Base-by-base conservation (phyloP, 2,329 filamentous ascomycete genomes). In the Zasmidium angulare region DNA sequence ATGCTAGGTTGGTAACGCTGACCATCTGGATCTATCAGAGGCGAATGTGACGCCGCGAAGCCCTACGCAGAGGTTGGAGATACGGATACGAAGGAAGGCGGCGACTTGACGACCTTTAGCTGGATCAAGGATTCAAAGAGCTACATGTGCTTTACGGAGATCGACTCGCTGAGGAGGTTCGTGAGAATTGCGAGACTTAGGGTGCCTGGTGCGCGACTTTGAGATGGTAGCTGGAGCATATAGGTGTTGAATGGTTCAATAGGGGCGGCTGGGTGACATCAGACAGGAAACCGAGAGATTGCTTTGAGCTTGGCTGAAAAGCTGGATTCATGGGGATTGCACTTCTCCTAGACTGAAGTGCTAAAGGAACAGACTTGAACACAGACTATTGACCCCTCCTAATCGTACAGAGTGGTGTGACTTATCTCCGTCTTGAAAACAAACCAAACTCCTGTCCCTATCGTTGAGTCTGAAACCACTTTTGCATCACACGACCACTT, bases 111-210 rank as follows among this genome's bases (percentile, higher is more conserved):
- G 23, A 49, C 29, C 7, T 58, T 65, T 11, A 20, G 53, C 21
- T 71, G 68, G 68, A 67, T 68, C 43, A 58, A 19, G 29, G 47
- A 67, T 14, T 59, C 52, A 23, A 59, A 63, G 23, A 71, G 68
- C 46, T 71, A 71, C 43, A 67, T 66, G 7, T 71, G 69, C 50
- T 63, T 69, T 50, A 60, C 58, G 40, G 63, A 66, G 55, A 40
- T 64, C 9, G 21, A 9, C 49, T 52, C 59, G 26, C 40, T 63
- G 20, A 55, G 52, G 49, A 61, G 60, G 20, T 64, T 65, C 31
- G 64, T 66, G 12, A 58, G 55, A 20, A 54, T 63, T 29, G 55
- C 17, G 26, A 53, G 31, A 17, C 19, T 50, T 21, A 49, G 24
- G 51, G 51, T 53, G 6, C 3, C 48, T 7, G 48, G 48, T 23